Evolutionary conservation across 1,284 basidiomycete species (phyloP).

Genomic region (Pseudozyma thailandica): DNA sequence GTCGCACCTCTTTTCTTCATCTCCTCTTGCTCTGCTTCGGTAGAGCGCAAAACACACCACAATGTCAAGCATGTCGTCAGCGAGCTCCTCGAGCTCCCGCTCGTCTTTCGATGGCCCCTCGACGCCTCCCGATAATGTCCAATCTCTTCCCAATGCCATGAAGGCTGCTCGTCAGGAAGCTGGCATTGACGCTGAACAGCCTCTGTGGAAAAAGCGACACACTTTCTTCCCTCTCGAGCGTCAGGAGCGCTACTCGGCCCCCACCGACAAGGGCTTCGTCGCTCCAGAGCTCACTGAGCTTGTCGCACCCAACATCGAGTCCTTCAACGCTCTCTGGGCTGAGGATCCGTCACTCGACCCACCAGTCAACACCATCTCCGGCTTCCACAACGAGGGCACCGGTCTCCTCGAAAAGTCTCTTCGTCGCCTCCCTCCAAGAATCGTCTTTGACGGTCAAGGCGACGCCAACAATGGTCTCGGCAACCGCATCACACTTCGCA

Average conservation of each 20-base stretch:
- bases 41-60: neutral
- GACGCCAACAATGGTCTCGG: constrained; percentile 60
- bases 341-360: constrained; percentile 61
- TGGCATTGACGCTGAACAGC: constrained; percentile 23
- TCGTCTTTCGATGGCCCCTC: constrained; percentile 48
- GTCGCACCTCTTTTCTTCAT: neutral
- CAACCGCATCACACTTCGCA: constrained; percentile 77
- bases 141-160: constrained; percentile 37
- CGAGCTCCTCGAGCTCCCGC: constrained; percentile 46
- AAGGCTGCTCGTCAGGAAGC: constrained; percentile 45
- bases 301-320: constrained; percentile 91
- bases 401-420: constrained; percentile 85
- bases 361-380: constrained; percentile 75
- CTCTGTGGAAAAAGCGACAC: constrained; percentile 58
- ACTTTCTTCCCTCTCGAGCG: constrained; percentile 85
- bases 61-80: constrained; percentile 48
- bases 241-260: constrained; percentile 83
- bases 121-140: constrained; percentile 39
- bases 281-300: constrained; percentile 91
- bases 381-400: constrained; percentile 74
- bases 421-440: constrained; percentile 86
- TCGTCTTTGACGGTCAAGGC: constrained; percentile 84
- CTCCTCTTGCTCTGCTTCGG: neutral
- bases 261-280: constrained; percentile 77
- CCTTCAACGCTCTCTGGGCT: constrained; percentile 84